Evolutionary conservation across 148 eudicot species (phyloP).

Genomic region (Silene conica): DNA sequence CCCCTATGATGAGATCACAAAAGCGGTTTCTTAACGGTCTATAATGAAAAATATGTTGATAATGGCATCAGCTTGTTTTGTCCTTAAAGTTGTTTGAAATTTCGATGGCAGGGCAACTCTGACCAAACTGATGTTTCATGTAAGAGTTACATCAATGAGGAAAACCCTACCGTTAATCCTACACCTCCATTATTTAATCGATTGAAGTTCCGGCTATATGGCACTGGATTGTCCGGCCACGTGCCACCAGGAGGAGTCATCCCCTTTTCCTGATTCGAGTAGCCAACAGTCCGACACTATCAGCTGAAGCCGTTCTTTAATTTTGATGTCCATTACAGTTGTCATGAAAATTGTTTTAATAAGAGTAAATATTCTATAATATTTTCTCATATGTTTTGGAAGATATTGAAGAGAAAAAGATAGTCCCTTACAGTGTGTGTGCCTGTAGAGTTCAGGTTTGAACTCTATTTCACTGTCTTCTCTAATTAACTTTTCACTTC

Average conservation of each 20-base stretch:
- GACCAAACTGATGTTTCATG: conserved; percentile 28
- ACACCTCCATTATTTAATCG: conserved; percentile 45
- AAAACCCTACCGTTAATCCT: conserved; percentile 9
- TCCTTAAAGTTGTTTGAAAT: neutral
- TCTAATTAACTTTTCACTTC: neutral
- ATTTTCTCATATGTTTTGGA: no score
- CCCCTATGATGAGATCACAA: no score
- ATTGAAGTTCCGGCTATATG: no score
- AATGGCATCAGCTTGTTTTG: no score
- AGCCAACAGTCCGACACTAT: neutral
- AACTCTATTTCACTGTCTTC: neutral
- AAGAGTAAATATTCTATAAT: neutral
- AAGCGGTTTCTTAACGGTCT: no score
- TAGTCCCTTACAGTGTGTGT: neutral
- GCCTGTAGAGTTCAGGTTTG: neutral
- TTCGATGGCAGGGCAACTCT: conserved; percentile 28
- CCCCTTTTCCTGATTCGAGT: neutral
- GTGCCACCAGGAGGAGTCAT: no score
- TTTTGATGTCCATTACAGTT: neutral
- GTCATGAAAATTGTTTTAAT: neutral
- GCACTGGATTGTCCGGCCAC: no score
- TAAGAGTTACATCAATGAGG: conserved; percentile 16
- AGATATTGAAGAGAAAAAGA: neutral
- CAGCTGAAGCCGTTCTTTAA: neutral
- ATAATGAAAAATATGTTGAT: no score